A percentile compares a stretch with the other conserved stretches of the same genome.
Conservation (phyloP, 176 grass and related monocot species). For the Juncus effusus region DNA sequence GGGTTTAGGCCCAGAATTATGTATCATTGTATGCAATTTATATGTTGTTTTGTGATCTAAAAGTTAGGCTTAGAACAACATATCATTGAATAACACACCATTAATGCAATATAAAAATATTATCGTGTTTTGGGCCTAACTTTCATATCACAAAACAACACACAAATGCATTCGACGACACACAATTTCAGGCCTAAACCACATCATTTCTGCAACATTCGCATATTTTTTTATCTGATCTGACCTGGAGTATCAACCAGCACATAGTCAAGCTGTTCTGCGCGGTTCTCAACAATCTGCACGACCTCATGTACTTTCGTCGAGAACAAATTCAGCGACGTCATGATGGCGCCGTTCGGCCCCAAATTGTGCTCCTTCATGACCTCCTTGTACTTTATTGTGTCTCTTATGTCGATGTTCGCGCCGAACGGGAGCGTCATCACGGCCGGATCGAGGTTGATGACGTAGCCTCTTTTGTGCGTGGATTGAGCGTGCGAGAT, state of each 20-base stretch:
- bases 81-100: too few relatives aligned
- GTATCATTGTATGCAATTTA: too few relatives aligned
- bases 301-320: constrained; percentile 95
- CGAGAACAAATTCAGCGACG: constrained; percentile 80
- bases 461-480: constrained; percentile 68
- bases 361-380: constrained; percentile 97
- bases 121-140: too few relatives aligned
- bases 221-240: neutral
- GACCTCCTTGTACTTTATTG: constrained; percentile 85
- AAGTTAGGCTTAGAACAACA: too few relatives aligned
- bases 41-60: too few relatives aligned
- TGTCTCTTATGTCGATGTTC: constrained; percentile 95
- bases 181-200: too few relatives aligned
- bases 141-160: too few relatives aligned
- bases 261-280: constrained; percentile 84
- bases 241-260: constrained; percentile 90
- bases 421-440: constrained; percentile 85
- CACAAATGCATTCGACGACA: too few relatives aligned
- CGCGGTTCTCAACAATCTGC: constrained; percentile 80
- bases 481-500: constrained; percentile 57
- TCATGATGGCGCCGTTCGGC: constrained; percentile 91
- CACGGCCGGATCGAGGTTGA: constrained; percentile 88
- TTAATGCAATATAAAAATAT: too few relatives aligned
- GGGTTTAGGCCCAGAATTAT: too few relatives aligned
- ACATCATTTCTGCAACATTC: too few relatives aligned